These are phyloP conservation scores for Exobasidium cylindrosporum DNA, from an alignment of 1,284 basidiomycete genomes.

Conservation along the genomic window DNA sequence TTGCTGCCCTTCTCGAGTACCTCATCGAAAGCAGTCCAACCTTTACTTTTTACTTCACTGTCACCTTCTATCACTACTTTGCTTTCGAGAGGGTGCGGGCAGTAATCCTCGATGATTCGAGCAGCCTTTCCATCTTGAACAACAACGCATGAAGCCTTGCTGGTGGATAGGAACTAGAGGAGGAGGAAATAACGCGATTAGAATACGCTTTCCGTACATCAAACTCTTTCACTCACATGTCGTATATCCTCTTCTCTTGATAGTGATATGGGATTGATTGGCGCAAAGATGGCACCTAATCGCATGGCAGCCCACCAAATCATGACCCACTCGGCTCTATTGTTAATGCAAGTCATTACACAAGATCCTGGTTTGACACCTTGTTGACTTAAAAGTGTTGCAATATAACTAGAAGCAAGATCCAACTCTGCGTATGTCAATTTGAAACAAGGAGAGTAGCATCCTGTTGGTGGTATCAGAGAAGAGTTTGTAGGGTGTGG, in stretches of 20 bases:
- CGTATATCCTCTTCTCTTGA: slow-evolving; percentile 48
- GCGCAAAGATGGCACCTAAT: slow-evolving; percentile 51
- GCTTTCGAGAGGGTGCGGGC: slow-evolving; percentile 19
- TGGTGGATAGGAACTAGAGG: neutral
- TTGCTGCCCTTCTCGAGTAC: neutral
- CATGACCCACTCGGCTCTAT: slow-evolving; percentile 55
- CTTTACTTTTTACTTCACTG: slow-evolving; percentile 28
- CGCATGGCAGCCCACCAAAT: slow-evolving; percentile 62
- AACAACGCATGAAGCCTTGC: neutral
- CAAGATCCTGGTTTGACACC: neutral
- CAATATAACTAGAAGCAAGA: neutral
- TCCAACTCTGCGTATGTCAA: neutral
- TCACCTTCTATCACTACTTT: slow-evolving; percentile 22
- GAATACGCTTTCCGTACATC: too few species aligned
- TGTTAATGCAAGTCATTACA: neutral
- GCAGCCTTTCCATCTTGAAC: neutral
- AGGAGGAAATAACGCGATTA: neutral
- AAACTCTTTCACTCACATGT: neutral
- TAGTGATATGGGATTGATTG: slow-evolving; percentile 65
- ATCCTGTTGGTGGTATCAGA: neutral
- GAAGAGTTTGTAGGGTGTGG: neutral
- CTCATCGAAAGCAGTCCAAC: neutral
- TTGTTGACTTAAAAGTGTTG: neutral
- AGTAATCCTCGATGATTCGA: slow-evolving; percentile 25
- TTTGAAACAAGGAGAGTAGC: neutral